phyloP scores from a whole-genome alignment of 352 stramenopile species.

The Pythium utonaiense region DNA sequence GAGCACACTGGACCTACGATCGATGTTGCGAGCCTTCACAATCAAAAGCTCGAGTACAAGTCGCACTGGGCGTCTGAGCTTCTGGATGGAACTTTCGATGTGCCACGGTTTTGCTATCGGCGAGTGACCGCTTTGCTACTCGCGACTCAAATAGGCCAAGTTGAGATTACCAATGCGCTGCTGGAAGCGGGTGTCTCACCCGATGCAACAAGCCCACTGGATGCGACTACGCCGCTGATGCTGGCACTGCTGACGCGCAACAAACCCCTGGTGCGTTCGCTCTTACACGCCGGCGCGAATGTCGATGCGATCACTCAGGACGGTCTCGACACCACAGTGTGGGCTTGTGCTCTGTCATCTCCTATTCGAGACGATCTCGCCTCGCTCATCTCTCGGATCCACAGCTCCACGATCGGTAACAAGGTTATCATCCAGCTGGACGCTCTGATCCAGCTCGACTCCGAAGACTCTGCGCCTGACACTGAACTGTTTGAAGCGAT shows the following conservation, averaged over 20 bases:
- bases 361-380: constrained; percentile 20
- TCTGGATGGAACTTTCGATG: constrained; percentile 36
- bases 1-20: constrained; percentile 1
- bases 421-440: constrained; percentile 15
- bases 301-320: constrained; percentile 59
- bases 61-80: constrained; percentile 40
- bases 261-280: constrained; percentile 16
- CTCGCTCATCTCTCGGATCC: constrained; percentile 13
- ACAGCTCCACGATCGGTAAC: constrained; percentile 19
- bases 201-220: constrained; percentile 22
- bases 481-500: constrained; percentile 32
- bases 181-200: constrained; percentile 39
- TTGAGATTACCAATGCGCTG: constrained; percentile 30
- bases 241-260: constrained; percentile 45
- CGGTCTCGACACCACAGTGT: constrained; percentile 45
- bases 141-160: constrained; percentile 39
- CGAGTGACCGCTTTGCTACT: constrained; percentile 50
- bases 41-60: constrained; percentile 27
- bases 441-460: constrained; percentile 31
- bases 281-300: constrained; percentile 31
- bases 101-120: constrained; percentile 47
- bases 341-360: constrained; percentile 47
- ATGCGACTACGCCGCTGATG: constrained; percentile 55
- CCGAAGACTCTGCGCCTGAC: constrained; percentile 30
- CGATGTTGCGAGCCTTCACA: constrained; percentile 13